Evolutionary conservation across 257 asterid species (phyloP), one percentile per base, ranked within the genome.

Genomic region (Capsicum pubescens): DNA sequence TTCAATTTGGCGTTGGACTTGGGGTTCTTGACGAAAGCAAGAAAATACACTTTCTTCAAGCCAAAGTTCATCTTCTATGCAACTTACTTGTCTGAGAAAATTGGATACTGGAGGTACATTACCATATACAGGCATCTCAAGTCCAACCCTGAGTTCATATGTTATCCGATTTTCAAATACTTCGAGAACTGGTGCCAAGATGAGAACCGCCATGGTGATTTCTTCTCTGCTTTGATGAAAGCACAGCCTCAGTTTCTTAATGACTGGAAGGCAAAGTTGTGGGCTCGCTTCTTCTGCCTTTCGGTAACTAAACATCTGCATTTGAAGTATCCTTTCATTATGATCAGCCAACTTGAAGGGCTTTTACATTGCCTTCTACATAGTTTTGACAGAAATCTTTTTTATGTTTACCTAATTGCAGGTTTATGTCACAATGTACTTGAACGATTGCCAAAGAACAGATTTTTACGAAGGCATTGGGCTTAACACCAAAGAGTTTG

Each of bases 151-250:
- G 97, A 97, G 79, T 97, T 89, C 89, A 97, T 91, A 72, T 95
- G 98, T 87, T 97, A 97, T 83, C 99, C 99, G 1, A 97, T 97
- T 85, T 97, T 97, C 96, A 95, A 97, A 48, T 97, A 97, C 96
- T 97, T 97, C 1, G 98, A 97, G 95, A 97, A 97, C 94, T 97
- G 99, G 99, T 97, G 99, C 91, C 98, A 97, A 88, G 99, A 97
- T 80, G 99, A 97, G 95, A 95, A 97, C 83, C 98, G 99, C 84
- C 99, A 97, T 4, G 99, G 99, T 16, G 99, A 97, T 90, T 97
- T 97, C 95, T 97, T 97, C 97, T 95, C 98, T 14, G 98, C 99
- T 0, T 86, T 97, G 92, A 93, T 97, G 98, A 97, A 97, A 91
- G 99, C 99, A 5, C 99, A 97, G 83, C 99, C 98, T 0, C 99